Conservation (phyloP, 2,329 filamentous ascomycete genomes). For the Daldinia eschscholtzii region DNA sequence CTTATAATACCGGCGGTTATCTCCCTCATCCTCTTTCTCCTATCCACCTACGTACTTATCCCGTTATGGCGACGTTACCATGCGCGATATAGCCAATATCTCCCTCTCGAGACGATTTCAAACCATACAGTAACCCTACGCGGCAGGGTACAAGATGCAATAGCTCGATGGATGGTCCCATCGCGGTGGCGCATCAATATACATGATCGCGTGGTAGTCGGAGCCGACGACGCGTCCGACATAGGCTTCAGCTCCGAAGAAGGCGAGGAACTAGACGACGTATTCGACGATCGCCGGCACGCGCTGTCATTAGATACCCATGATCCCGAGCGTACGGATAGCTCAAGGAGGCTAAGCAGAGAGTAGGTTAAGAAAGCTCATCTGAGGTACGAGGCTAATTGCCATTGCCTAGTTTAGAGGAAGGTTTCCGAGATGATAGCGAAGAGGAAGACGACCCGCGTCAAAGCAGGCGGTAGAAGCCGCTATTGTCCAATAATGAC, state of each 20-base stretch:
- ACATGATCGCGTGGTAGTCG: slow-evolving; percentile 56
- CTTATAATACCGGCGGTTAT: slow-evolving; percentile 78
- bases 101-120: slow-evolving; percentile 75
- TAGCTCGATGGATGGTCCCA: slow-evolving; percentile 59
- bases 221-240: slow-evolving; percentile 57
- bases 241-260: slow-evolving; percentile 73
- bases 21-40: slow-evolving; percentile 75
- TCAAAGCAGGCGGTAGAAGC: slow-evolving; percentile 36
- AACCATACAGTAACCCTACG: slow-evolving; percentile 68
- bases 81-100: slow-evolving; percentile 78
- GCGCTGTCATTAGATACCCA: slow-evolving; percentile 56
- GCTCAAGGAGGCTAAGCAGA: slow-evolving; percentile 75
- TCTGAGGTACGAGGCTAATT: slow-evolving; percentile 40
- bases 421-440: slow-evolving; percentile 80
- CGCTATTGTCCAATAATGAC: neutral
- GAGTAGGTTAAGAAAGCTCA: slow-evolving; percentile 64
- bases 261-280: slow-evolving; percentile 76
- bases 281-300: slow-evolving; percentile 63
- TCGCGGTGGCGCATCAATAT: slow-evolving; percentile 63
- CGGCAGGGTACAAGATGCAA: slow-evolving; percentile 60
- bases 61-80: slow-evolving; percentile 79
- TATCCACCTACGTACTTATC: slow-evolving; percentile 73
- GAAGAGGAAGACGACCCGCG: slow-evolving; percentile 64
- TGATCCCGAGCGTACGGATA: slow-evolving; percentile 58
- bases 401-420: slow-evolving; percentile 66